Base-by-base conservation (phyloP, 2,329 filamentous ascomycete genomes). In the Calonectria montana region DNA sequence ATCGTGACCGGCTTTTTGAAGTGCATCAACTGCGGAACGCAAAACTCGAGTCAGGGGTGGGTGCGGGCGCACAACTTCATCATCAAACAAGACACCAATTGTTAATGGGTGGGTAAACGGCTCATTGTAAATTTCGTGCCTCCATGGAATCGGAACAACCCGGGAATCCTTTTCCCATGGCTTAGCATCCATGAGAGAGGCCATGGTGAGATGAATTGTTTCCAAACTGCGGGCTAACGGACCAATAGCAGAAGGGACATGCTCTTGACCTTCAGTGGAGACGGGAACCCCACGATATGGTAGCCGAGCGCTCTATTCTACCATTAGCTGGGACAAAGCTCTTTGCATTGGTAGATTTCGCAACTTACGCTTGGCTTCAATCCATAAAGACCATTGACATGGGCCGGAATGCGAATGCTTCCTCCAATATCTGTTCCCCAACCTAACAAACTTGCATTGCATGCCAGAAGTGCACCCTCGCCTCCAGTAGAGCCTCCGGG, bases 221-320 rank as follows among this genome's bases (percentile, higher is more conserved):
- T 73, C 69, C 1, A 81, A 69, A 0, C 68, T 75, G 15, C 90
- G 84, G 7, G 88, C 83, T 82, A 93, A 85, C 1, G 91, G 91
- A 0, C 91, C 91, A n/a, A 92, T 82, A 0, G 90, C 86, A 0
- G 91, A 92, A 1, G 90, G 90, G 0, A 92, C 88, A 79, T 92
- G 90, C 68, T 92, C 89, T 76, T 92, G 91, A 2, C 91, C 90
- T 47, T 92, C 90, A 0, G 88, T 91, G 0, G 90, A 91, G 0
- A 92, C 90, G 0, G 89, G 85, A 0, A 91, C 88, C 0, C 89
- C 90, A 15, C 85, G 78, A 63, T 92, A 92, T 0, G 91, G 89
- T 0, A 92, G 78, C 7, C 91, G 86, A 2, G 85, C 84, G 73
- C 88, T 91, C 89, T 91, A 5, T 27, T 1, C 21, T 16, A 10